phyloP scores from a whole-genome alignment of 2,329 filamentous ascomycete species.

The Ascosphaera acerosa region DNA sequence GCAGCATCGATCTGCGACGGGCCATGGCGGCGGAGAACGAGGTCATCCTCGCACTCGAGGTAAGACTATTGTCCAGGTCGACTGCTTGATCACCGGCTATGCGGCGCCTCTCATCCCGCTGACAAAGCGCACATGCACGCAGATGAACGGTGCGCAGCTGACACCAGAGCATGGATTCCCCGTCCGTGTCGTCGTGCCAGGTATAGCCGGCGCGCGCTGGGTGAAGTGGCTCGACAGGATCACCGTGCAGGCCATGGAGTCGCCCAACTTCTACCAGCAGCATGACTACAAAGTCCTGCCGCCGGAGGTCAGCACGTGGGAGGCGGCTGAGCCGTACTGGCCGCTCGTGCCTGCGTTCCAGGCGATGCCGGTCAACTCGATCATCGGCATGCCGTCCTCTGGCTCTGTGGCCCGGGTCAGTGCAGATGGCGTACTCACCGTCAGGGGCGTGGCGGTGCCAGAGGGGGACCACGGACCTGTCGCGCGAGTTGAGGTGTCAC shows the following conservation, averaged over 20 bases:
- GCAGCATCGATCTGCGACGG: conserved; percentile 25
- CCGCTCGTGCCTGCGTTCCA: conserved; percentile 23
- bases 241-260: conserved; percentile 25
- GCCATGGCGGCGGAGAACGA: conserved; percentile 21
- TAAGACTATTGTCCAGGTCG: conserved; percentile 6
- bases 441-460: conserved; percentile 31
- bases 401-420: conserved; percentile 19
- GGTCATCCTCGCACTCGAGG: conserved; percentile 24
- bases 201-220: conserved; percentile 27
- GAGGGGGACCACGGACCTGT: conserved; percentile 28
- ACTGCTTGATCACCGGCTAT: background rate
- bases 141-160: conserved; percentile 26
- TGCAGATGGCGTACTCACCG: conserved; percentile 20
- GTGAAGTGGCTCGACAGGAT: conserved; percentile 33
- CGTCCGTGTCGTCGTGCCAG: conserved; percentile 26
- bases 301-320: conserved; percentile 22
- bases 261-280: conserved; percentile 30
- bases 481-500: conserved; percentile 26
- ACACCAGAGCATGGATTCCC: conserved; percentile 26
- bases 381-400: conserved; percentile 24
- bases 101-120: no score
- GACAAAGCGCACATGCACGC: background rate
- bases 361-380: conserved; percentile 31
- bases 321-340: conserved; percentile 29
- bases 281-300: conserved; percentile 35